Percentiles rank a stretch among this genome's conserved stretches.
phyloP scores from a whole-genome alignment of 2,329 filamentous ascomycete genomes.

The Whalleya microplaca region DNA sequence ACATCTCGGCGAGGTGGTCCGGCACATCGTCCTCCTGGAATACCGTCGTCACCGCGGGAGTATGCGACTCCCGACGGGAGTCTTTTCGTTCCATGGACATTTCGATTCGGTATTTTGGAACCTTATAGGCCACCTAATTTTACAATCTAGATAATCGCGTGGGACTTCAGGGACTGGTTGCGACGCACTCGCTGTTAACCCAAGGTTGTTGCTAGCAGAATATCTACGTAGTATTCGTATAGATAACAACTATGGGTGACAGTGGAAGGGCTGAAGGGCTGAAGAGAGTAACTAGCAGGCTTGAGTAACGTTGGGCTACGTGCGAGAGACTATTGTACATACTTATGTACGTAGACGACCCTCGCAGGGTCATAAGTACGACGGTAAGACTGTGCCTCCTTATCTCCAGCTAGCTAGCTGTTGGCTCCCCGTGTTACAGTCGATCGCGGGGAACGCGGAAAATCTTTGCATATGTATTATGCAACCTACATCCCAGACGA shows the following conservation, averaged over 20 bases:
- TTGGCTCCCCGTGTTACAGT: not conserved
- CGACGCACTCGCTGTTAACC: no score
- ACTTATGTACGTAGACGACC: not conserved
- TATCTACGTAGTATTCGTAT: no score
- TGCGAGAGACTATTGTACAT: not conserved
- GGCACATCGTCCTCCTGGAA: conserved; percentile 33
- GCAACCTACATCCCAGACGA: not conserved
- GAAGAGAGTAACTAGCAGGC: not conserved
- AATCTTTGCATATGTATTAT: not conserved
- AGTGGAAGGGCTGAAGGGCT: not conserved
- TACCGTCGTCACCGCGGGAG: conserved; percentile 34
- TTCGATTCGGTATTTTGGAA: not conserved
- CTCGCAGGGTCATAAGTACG: not conserved
- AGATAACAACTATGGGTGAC: not conserved
- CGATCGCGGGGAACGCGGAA: not conserved
- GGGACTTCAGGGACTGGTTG: conserved; percentile 1
- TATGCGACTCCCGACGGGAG: conserved; percentile 7
- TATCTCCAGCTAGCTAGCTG: not conserved
- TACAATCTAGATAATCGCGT: not conserved
- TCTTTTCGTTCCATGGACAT: not conserved
- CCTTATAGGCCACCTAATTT: not conserved
- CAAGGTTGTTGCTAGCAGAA: no score
- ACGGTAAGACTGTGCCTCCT: not conserved
- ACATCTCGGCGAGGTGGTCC: conserved; percentile 35
- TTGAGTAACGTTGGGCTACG: not conserved